Base-by-base conservation (phyloP, 345 rosid genomes). In the Moricandia moricandioides region DNA sequence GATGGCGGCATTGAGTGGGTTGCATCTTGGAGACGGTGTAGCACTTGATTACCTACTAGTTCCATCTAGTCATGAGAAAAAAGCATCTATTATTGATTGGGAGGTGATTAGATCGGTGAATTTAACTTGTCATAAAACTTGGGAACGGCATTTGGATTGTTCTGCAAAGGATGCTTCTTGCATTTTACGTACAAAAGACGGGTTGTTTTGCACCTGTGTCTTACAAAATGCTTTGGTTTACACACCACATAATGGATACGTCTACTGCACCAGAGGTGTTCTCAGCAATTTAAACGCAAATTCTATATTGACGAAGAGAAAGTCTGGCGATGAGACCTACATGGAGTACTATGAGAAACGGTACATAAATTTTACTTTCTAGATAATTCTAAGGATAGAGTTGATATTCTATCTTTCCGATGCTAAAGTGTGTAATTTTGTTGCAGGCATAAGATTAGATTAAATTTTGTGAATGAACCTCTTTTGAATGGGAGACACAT, bases 171-270 rank as follows among this genome's bases (percentile, higher is more conserved):
- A 70, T 40, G 62, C 56, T 78, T 79, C 77, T 69, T 68, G 59
- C 68, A 8, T 55, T 62, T 49, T 91, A 24, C 83, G 72, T 52
- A 85, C 93, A 40, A 84, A 83, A 79, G 74, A 70, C 29, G 95
- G 92, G 52, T 71, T 24, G 6, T 72, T 80, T 51, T 88, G 91
- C 78, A 31, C 79, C 12, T 88, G 97, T 74, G 35, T 37, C 63
- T 72, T 89, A 67, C 68, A 78, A 73, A 78, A 90, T 72, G 89
- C 92, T 9, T 69, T 95, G 81, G 90, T 90, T 24, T 84, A 12
- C 79, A 88, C 99, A 1, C 97, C 99, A 4, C 97, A 95, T 66
- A 95, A 80, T 52, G 90, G 87, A 51, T 60, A 40, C 0, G 16
- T 87, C 14, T 95, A 92, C 76, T 90, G 87, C 74, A 78, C 89